Percentiles rank a stretch among this genome's conserved stretches.
phyloP scores from a whole-genome alignment of 306 rosid species.

The Quercus cerris region DNA sequence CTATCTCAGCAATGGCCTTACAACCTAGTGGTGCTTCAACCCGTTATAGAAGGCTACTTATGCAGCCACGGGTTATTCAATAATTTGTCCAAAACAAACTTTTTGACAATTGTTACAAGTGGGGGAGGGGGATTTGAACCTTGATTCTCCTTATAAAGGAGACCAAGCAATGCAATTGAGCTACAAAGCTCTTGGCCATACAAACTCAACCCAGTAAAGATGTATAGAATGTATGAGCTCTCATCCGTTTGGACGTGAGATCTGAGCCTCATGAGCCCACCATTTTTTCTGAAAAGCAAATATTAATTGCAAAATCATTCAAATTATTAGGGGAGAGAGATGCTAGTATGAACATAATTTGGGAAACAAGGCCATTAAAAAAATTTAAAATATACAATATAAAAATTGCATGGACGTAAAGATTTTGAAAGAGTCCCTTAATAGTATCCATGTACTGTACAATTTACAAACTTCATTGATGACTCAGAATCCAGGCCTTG shows the following conservation, averaged over 20 bases:
- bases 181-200: too few relatives aligned
- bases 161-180: too few relatives aligned
- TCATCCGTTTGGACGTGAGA: background rate
- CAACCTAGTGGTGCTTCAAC: background rate
- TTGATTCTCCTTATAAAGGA: too few relatives aligned
- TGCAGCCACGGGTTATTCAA: background rate
- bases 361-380: background rate
- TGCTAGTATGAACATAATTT: background rate
- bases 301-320: background rate
- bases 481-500: background rate
- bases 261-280: background rate
- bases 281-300: background rate
- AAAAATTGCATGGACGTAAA: background rate
- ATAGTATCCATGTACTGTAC: background rate
- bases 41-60: background rate
- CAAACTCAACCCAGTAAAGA: background rate
- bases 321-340: background rate
- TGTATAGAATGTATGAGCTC: background rate
- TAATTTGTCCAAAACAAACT: too few relatives aligned
- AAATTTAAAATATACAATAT: background rate
- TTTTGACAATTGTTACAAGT: too few relatives aligned
- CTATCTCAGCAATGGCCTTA: background rate
- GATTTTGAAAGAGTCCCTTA: background rate
- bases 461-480: background rate
- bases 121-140: too few relatives aligned